phyloP scores from a whole-genome alignment of 108 stramenopile genomes.

The Pseudonitzschia delicatissima region DNA sequence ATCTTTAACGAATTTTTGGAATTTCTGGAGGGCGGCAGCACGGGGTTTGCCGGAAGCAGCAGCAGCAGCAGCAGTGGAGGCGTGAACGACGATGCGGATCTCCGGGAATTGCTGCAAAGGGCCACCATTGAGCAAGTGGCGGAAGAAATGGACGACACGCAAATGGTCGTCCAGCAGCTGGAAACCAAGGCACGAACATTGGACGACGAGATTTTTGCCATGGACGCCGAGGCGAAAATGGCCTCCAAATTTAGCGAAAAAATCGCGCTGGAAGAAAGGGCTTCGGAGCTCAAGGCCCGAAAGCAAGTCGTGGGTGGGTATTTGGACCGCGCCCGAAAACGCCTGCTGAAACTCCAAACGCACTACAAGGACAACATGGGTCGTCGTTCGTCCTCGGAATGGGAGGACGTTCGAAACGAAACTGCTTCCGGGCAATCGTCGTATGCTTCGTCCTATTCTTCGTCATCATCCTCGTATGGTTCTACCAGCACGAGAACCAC shows the following conservation, averaged over 20 bases:
- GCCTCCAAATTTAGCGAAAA: constrained; percentile 51
- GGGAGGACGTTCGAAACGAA: constrained; percentile 13
- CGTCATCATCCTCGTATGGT: constrained; percentile 6
- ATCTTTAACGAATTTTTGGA: constrained; percentile 74
- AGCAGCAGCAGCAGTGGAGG: constrained; percentile 9
- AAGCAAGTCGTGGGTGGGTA: constrained; percentile 67
- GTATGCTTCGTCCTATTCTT: background rate
- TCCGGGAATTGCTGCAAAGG: constrained; percentile 45
- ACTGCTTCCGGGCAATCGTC: too few relatives aligned
- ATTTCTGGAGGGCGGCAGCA: constrained; percentile 74
- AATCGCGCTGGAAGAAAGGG: constrained; percentile 61
- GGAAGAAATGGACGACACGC: constrained; percentile 80
- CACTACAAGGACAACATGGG: constrained; percentile 68
- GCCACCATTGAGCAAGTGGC: constrained; percentile 66
- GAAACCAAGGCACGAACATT: constrained; percentile 47
- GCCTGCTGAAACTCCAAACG: constrained; percentile 66
- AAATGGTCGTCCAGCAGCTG: constrained; percentile 68
- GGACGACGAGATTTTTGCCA: constrained; percentile 46
- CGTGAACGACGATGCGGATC: constrained; percentile 53
- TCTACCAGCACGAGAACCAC: background rate
- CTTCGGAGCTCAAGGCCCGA: constrained; percentile 69
- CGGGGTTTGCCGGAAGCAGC: constrained; percentile 22
- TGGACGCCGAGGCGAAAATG: constrained; percentile 51
- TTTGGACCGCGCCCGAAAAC: constrained; percentile 58
- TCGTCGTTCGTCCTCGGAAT: too few relatives aligned